Conservation (phyloP, 768 basidiomycete genomes). For the Suillus tomentosus region DNA sequence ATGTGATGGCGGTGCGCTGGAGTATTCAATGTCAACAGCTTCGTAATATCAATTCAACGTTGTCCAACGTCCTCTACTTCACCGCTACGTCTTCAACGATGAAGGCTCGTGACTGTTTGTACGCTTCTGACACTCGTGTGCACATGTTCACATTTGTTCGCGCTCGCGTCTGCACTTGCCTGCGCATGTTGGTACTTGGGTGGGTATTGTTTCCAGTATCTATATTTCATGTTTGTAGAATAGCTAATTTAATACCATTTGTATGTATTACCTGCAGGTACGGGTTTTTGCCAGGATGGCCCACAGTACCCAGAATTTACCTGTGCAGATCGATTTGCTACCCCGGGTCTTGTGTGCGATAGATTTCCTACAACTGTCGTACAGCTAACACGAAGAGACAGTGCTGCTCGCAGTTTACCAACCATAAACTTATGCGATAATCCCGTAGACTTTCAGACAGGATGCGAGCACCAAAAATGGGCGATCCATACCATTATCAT, state of each 20-base stretch:
- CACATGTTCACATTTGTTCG: background rate
- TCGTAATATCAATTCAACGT: background rate
- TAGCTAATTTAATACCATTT: too few species aligned
- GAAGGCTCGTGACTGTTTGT: background rate
- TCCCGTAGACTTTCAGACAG: background rate
- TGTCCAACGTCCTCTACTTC: too few species aligned
- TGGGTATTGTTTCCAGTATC: too few species aligned
- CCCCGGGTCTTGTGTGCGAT: background rate
- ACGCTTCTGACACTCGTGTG: too few species aligned
- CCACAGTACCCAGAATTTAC: too few species aligned
- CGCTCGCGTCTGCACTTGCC: background rate
- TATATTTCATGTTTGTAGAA: too few species aligned
- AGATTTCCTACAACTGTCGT: background rate
- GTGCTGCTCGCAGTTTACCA: background rate
- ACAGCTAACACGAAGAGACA: background rate
- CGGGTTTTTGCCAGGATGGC: too few species aligned
- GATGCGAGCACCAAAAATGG: background rate
- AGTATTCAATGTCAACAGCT: conserved; percentile 38
- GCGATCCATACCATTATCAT: background rate
- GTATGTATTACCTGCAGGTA: too few species aligned
- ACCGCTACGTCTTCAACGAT: background rate
- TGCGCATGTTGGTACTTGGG: background rate
- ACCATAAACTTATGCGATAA: background rate
- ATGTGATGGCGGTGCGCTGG: conserved; percentile 62
- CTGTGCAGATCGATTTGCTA: too few species aligned